A percentile compares a stretch with the other conserved stretches of the same genome.
Evolutionary conservation across 176 grass and related monocot species (phyloP).

Genomic region (maize (Zea mays)): Zm-B73-REFERENCE-NAM-5.0 NC_050102.1:165178001-165178500

Average conservation of each 20-base stretch:
- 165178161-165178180: neutral
- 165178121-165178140: neutral
- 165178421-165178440: neutral
- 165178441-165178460: neutral
- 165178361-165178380: neutral
- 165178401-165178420: neutral
- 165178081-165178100: neutral
- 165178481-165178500: neutral
- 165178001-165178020: too few species aligned
- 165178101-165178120: neutral
- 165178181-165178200: neutral
- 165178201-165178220: neutral
- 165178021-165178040: too few species aligned
- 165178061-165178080: neutral
- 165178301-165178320: neutral
- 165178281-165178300: neutral
- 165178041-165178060: too few species aligned
- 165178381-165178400: slow-evolving; percentile 3
- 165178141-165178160: neutral
- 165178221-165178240: neutral
- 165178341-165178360: neutral
- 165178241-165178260: slow-evolving; percentile 4
- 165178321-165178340: neutral
- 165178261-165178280: neutral
- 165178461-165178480: neutral